Evolutionary conservation across 495 filamentous ascomycete genomes (phyloP), one percentile per base, ranked within the genome.

Genomic region (Aspergillus sparsus): DNA sequence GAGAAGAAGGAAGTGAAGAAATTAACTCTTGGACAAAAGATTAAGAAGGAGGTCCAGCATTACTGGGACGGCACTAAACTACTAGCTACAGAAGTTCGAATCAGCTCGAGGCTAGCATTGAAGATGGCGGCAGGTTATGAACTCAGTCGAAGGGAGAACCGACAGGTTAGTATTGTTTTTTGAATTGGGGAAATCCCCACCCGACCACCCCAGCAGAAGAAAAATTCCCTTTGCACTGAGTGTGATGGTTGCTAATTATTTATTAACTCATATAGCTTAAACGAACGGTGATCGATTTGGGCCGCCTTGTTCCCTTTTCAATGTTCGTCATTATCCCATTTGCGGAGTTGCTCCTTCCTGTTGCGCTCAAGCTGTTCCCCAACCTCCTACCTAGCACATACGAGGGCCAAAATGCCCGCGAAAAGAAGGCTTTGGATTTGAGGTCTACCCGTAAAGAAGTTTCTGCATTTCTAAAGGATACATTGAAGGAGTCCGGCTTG

Each of bases 11-110:
- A 89, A 58, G 80, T 87, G 70, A 89, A 89, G 77, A 95, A 94
- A 65, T 77, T 96, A 77, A 96, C 95, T 0, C 41, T 98, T 4
- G 86, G 83, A 72, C 91, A 97, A 70, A 96, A 92, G 79, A 83
- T 98, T 66, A 98, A 96, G 82, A 90, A 90, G 69, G 94, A 98
- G 70, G 79, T 80, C 13, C 83, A 87, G 61, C 94, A 99, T 72
- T 99, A 98, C 77, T 98, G 94, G 94, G 94, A 99, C 81, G 94
- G 94, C 39, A 99, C 93, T n/a, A 99, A 99, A 74, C 79, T 99
- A 62, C 81, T 99, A 65, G 91, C 90, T 27, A 89, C 90, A 1
- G 94, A 99, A 75, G 88, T 97, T 58, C 88, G 79, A 73, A 99
- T 99, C 68, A 97, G 92, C 74, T 88, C 86, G 10, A 88, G 88